Evolutionary conservation across 129 eudicot genomes (phyloP).

Genomic region (Pseudognaphalium luteoalbum): DNA sequence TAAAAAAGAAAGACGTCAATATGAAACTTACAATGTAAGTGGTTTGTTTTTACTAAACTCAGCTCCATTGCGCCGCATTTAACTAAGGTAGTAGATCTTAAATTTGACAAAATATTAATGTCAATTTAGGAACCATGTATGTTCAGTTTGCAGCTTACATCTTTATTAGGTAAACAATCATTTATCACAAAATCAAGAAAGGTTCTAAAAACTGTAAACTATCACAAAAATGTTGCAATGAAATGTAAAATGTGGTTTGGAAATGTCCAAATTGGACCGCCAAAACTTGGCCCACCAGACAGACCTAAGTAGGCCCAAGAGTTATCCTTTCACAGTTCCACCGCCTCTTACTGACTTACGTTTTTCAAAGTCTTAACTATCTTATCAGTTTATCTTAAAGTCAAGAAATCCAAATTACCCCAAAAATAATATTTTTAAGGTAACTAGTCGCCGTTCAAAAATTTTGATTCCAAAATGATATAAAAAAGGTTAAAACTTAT

Average conservation of each 20-base stretch:
- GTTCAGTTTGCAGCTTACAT: not conserved
- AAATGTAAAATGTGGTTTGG: not conserved
- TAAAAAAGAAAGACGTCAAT: too few relatives aligned
- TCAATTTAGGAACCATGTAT: too few relatives aligned
- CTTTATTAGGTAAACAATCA: not conserved
- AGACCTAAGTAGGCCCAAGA: not conserved
- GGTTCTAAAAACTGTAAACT: not conserved
- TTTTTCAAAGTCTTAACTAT: not conserved
- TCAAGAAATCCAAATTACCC: too few relatives aligned
- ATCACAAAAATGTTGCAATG: not conserved
- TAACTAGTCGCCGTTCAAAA: too few relatives aligned
- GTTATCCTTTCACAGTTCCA: not conserved
- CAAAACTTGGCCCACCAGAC: not conserved
- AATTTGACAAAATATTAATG: too few relatives aligned
- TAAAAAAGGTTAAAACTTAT: too few relatives aligned
- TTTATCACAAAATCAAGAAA: not conserved
- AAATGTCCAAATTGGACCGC: conserved; percentile 16
- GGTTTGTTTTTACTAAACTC: not conserved
- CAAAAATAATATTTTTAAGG: too few relatives aligned
- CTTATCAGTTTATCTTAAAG: not conserved
- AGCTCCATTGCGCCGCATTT: too few relatives aligned
- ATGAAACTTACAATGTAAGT: too few relatives aligned
- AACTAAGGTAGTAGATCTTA: too few relatives aligned
- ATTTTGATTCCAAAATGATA: too few relatives aligned
- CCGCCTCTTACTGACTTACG: not conserved